Conservation (phyloP, 768 basidiomycete species). For the Heimioporus sp. region DNA sequence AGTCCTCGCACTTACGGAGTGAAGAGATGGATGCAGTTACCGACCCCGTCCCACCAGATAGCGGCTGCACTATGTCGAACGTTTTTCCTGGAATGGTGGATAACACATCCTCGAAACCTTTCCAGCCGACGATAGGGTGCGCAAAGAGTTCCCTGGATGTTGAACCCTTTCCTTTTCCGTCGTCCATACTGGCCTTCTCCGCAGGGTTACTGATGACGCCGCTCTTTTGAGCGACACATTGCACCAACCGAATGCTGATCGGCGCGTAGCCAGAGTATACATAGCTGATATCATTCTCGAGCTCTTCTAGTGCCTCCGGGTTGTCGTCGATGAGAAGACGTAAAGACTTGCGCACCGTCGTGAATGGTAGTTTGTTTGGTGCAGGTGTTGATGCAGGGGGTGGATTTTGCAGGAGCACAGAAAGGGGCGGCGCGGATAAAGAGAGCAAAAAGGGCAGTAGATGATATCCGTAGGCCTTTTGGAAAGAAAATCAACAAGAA, state of each 20-base stretch:
- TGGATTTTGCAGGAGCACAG: conserved; percentile 65
- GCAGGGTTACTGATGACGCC: conserved; percentile 82
- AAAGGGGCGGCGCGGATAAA: conserved; percentile 62
- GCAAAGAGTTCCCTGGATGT: conserved; percentile 64
- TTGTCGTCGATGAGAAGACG: conserved; percentile 91
- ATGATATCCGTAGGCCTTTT: conserved; percentile 73
- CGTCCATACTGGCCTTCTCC: conserved; percentile 45
- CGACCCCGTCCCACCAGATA: conserved; percentile 26
- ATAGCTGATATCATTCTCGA: conserved; percentile 93
- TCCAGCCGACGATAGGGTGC: conserved; percentile 95
- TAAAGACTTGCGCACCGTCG: conserved; percentile 73
- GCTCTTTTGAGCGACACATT: conserved; percentile 90
- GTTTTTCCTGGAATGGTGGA: conserved; percentile 81
- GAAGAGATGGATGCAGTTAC: conserved; percentile 27
- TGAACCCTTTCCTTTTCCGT: conserved; percentile 37
- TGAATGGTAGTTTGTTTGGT: conserved; percentile 66
- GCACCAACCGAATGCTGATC: conserved; percentile 85
- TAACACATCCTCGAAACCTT: conserved; percentile 92
- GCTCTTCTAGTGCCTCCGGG: conserved; percentile 70
- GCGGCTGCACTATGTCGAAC: conserved; percentile 69
- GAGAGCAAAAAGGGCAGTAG: conserved; percentile 67
- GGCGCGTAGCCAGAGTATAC: conserved; percentile 98
- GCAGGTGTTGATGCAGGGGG: conserved; percentile 51
- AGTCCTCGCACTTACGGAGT: conserved; percentile 33
- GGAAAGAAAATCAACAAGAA: conserved; percentile 20